These are phyloP conservation scores for Echites panduratus DNA, from an alignment of 257 asterid species.

Conservation along the genomic window DNA sequence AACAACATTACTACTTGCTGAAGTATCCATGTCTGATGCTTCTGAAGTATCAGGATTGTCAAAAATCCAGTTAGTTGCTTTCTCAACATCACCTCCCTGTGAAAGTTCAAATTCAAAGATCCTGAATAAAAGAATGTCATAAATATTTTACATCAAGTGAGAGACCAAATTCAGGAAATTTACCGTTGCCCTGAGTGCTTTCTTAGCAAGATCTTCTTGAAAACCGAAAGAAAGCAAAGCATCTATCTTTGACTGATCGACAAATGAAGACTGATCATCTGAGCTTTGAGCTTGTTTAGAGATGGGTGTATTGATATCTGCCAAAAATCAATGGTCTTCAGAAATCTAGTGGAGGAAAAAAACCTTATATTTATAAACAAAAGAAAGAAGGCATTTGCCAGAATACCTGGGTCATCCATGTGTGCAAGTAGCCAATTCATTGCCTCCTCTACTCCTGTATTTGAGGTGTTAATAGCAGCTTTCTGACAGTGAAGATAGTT, in stretches of 20 bases:
- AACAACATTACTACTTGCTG: slow-evolving; percentile 48
- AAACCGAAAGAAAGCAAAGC: slow-evolving; percentile 82
- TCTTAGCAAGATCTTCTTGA: slow-evolving; percentile 72
- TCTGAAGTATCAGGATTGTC: slow-evolving; percentile 51
- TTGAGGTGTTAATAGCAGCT: slow-evolving; percentile 81
- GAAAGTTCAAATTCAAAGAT: slow-evolving; percentile 10
- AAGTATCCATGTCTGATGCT: slow-evolving; percentile 42
- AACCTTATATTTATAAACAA: too few species aligned
- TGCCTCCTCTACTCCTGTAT: slow-evolving; percentile 79
- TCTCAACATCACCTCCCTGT: slow-evolving; percentile 88
- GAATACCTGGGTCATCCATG: slow-evolving; percentile 80
- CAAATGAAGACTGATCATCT: slow-evolving; percentile 16
- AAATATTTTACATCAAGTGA: neutral
- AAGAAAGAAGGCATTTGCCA: neutral
- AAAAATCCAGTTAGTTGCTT: slow-evolving; percentile 92
- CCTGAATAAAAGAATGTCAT: neutral
- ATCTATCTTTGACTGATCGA: slow-evolving; percentile 72
- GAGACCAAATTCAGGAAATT: neutral
- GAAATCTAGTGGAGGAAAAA: slow-evolving; percentile 6
- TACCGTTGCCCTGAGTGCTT: slow-evolving; percentile 85
- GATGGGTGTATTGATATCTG: slow-evolving; percentile 79
- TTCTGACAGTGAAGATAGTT: slow-evolving; percentile 75
- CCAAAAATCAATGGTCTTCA: slow-evolving; percentile 15
- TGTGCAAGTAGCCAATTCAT: slow-evolving; percentile 87
- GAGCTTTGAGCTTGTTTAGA: slow-evolving; percentile 33